A percentile compares a stretch with the other conserved stretches of the same genome.
Evolutionary conservation across 2,329 filamentous ascomycete species (phyloP).

Genomic region (Neobulgaria alba): DNA sequence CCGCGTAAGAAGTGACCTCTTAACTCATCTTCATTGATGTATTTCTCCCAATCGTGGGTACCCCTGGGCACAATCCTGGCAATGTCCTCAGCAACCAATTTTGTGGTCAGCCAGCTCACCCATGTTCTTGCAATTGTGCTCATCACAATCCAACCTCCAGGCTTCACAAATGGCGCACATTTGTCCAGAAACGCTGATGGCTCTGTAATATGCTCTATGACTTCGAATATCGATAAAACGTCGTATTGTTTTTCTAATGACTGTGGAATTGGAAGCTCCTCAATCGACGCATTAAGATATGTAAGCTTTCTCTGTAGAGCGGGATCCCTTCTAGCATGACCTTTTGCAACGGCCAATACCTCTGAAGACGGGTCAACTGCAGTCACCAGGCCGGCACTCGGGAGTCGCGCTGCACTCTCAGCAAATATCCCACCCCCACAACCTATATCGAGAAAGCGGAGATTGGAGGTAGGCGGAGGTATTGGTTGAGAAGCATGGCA

Average conservation of each 20-base stretch:
- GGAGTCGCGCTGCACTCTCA: conserved; percentile 68
- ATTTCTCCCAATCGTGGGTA: conserved; percentile 95
- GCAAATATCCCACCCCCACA: conserved; percentile 97
- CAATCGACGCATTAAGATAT: conserved; percentile 72
- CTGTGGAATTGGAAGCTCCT: conserved; percentile 47
- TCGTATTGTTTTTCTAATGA: conserved; percentile 50
- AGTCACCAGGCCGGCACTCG: conserved; percentile 54
- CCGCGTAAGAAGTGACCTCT: conserved; percentile 43
- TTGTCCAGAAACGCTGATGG: conserved; percentile 65
- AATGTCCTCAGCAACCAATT: conserved; percentile 82
- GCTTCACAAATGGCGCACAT: conserved; percentile 68
- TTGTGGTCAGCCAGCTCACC: conserved; percentile 86
- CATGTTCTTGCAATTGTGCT: conserved; percentile 89
- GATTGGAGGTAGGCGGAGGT: conserved; percentile 32
- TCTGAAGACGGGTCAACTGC: conserved; percentile 71
- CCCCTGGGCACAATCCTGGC: conserved; percentile 81
- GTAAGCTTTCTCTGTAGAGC: conserved; percentile 52
- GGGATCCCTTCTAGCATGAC: conserved; percentile 69
- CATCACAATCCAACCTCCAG: conserved; percentile 86
- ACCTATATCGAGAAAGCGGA: conserved; percentile 81
- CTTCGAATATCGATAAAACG: conserved; percentile 83
- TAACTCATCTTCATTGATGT: conserved; percentile 80
- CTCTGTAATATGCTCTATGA: conserved; percentile 82
- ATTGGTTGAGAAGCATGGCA: conserved; percentile 54
- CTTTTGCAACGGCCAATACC: conserved; percentile 66